Percentiles rank a stretch among this genome's conserved stretches.
Conservation (phyloP, 2,329 filamentous ascomycete genomes). For the Fusarium sambucinum region DNA sequence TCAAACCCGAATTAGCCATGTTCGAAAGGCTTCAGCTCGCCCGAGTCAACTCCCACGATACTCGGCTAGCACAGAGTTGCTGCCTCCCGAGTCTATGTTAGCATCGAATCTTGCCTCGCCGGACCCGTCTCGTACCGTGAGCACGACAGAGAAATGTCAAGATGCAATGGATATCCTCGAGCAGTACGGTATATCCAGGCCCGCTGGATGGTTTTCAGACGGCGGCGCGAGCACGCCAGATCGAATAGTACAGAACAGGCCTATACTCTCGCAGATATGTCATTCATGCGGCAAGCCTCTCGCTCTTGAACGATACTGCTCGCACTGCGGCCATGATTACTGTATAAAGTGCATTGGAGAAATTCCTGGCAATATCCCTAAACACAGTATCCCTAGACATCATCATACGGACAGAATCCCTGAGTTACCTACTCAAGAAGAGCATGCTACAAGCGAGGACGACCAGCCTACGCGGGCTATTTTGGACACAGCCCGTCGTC, state of each 20-base stretch:
- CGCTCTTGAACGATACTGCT: slow-evolving; percentile 56
- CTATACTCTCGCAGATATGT: slow-evolving; percentile 56
- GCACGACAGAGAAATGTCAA: slow-evolving; percentile 53
- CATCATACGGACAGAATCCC: slow-evolving; percentile 5
- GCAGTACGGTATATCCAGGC: slow-evolving; percentile 60
- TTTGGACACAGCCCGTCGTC: slow-evolving; percentile 9
- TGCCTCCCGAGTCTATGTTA: slow-evolving; percentile 8
- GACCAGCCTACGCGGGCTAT: slow-evolving; percentile 7
- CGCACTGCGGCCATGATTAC: slow-evolving; percentile 63
- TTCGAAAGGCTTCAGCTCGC: neutral
- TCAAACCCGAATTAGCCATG: slow-evolving; percentile 9
- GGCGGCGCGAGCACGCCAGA: slow-evolving; percentile 44
- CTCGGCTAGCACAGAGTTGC: slow-evolving; percentile 11
- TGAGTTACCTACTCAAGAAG: slow-evolving; percentile 5
- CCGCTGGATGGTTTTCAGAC: slow-evolving; percentile 61
- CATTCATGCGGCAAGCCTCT: slow-evolving; percentile 63
- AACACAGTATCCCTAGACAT: slow-evolving; percentile 8
- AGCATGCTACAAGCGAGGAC: slow-evolving; percentile 5
- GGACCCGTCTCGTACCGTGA: slow-evolving; percentile 47
- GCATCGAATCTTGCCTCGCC: slow-evolving; percentile 17
- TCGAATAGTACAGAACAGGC: slow-evolving; percentile 10
- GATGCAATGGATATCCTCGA: slow-evolving; percentile 63
- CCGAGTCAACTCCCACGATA: neutral
- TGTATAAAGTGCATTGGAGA: slow-evolving; percentile 62
- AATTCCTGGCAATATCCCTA: slow-evolving; percentile 35